phyloP scores from a whole-genome alignment of 2,329 filamentous ascomycete species.

The Penicillium hordei region DNA sequence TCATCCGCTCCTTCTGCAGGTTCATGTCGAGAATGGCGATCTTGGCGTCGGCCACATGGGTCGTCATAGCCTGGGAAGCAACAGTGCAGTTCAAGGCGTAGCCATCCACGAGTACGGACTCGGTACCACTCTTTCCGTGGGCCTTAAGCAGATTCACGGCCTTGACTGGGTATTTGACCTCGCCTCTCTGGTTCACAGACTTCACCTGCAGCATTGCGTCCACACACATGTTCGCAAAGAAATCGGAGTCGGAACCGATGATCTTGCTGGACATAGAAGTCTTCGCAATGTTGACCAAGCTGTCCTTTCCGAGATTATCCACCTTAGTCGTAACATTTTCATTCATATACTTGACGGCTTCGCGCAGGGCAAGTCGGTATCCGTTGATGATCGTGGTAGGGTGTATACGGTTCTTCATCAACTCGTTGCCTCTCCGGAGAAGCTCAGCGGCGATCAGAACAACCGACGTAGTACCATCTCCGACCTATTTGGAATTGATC shows the following conservation, averaged over 20 bases:
- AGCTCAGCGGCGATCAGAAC: constrained; percentile 97
- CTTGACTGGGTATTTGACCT: constrained; percentile 97
- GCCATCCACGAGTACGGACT: constrained; percentile 89
- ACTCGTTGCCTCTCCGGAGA: constrained; percentile 87
- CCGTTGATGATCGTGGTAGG: constrained; percentile 99
- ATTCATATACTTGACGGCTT: constrained; percentile 98
- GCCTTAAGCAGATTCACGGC: constrained; percentile 98
- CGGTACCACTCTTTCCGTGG: constrained; percentile 85
- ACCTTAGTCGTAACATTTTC: constrained; percentile 98
- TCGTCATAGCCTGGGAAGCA: constrained; percentile 96
- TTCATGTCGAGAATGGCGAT: constrained; percentile 98
- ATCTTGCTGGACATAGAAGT: constrained; percentile 99
- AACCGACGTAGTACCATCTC: constrained; percentile 96
- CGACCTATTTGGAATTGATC: constrained; percentile 56
- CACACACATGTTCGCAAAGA: constrained; percentile 96
- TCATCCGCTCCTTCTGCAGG: constrained; percentile 98
- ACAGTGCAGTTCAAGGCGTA: constrained; percentile 99
- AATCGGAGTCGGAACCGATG: constrained; percentile 91
- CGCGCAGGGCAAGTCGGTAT: constrained; percentile 89
- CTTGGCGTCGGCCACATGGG: constrained; percentile 86
- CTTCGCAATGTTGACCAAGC: constrained; percentile 90
- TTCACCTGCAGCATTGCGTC: constrained; percentile 96
- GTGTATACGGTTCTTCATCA: constrained; percentile 99
- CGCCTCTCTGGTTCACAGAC: constrained; percentile 83
- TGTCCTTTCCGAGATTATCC: constrained; percentile 84